These are phyloP conservation scores for Penicillium paradoxum DNA, from an alignment of 495 filamentous ascomycete genomes.

Conservation along the genomic window DNA sequence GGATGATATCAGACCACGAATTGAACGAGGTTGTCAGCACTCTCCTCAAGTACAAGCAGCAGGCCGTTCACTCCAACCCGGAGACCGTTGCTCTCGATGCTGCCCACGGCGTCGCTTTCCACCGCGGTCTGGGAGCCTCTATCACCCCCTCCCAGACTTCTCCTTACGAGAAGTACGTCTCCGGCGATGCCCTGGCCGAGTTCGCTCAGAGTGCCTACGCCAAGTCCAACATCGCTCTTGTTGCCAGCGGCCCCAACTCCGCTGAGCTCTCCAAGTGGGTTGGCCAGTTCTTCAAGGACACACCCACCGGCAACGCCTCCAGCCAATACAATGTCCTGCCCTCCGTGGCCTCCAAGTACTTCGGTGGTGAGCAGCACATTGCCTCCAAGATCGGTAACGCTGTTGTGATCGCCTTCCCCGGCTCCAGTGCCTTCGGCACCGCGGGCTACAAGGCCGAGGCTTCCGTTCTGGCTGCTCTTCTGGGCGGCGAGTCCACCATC, in stretches of 20 bases:
- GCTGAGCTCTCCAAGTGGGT: conserved; percentile 84
- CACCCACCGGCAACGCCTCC: conserved; percentile 35
- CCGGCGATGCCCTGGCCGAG: conserved; percentile 59
- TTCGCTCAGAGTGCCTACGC: conserved; percentile 75
- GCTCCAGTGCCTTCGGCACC: conserved; percentile 67
- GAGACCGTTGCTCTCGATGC: conserved; percentile 73
- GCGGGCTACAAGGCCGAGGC: conserved; percentile 82
- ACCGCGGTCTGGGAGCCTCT: conserved; percentile 79
- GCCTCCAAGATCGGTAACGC: conserved; percentile 67
- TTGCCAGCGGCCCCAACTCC: conserved; percentile 80
- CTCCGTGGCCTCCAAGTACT: conserved; percentile 67
- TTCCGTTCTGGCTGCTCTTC: conserved; percentile 79
- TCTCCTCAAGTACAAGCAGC: conserved; percentile 66
- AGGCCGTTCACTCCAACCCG: conserved; percentile 58
- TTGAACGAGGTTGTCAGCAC: conserved; percentile 78
- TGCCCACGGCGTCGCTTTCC: conserved; percentile 87
- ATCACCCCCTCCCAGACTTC: conserved; percentile 64
- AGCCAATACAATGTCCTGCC: conserved; percentile 37
- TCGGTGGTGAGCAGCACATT: conserved; percentile 90
- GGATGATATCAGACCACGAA: conserved; percentile 61
- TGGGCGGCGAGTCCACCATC: conserved; percentile 85
- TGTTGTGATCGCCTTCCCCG: conserved; percentile 86
- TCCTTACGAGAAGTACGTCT: conserved; percentile 71
- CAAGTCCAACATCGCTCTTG: conserved; percentile 84
- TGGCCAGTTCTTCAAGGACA: conserved; percentile 72